These are phyloP conservation scores for Solioccasus polychromus DNA, from an alignment of 768 basidiomycete species.

Conservation along the genomic window DNA sequence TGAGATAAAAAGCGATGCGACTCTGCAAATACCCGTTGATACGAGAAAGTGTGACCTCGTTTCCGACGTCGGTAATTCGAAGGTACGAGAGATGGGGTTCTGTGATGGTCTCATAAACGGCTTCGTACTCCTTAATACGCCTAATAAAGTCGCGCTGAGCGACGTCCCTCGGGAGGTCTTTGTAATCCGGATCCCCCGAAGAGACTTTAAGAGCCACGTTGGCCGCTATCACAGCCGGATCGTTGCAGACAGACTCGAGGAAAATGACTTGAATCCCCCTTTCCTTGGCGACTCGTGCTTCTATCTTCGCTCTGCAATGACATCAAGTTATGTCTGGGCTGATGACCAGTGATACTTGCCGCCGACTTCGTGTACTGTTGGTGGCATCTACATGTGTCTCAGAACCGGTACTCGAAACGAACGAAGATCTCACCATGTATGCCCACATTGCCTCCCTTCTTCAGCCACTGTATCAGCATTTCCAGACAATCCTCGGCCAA, in stretches of 20 bases:
- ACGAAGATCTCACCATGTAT: slow-evolving; percentile 72
- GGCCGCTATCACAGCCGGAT: slow-evolving; percentile 90
- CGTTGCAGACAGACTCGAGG: slow-evolving; percentile 92
- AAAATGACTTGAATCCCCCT: slow-evolving; percentile 87
- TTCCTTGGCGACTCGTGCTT: slow-evolving; percentile 80
- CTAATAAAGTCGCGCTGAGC: slow-evolving; percentile 89
- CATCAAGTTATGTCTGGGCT: slow-evolving; percentile 1
- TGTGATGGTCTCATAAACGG: slow-evolving; percentile 91
- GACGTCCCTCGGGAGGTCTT: slow-evolving; percentile 77
- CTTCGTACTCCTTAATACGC: slow-evolving; percentile 91
- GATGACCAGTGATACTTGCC: slow-evolving; percentile 42
- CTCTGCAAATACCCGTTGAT: slow-evolving; percentile 96
- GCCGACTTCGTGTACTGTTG: slow-evolving; percentile 78
- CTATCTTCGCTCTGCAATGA: slow-evolving; percentile 68
- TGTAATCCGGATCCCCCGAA: slow-evolving; percentile 98
- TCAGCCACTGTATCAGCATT: slow-evolving; percentile 93
- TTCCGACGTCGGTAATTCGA: slow-evolving; percentile 90
- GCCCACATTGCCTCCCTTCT: slow-evolving; percentile 93
- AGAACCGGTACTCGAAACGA: background rate
- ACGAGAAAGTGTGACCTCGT: slow-evolving; percentile 77
- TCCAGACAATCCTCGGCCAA: slow-evolving; percentile 92
- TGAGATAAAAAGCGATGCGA: slow-evolving; percentile 96
- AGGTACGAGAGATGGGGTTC: slow-evolving; percentile 90
- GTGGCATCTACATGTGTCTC: slow-evolving; percentile 75
- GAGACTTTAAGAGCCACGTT: slow-evolving; percentile 96